Evolutionary conservation across 345 rosid species (phyloP).

Genomic region (Bruguiera parviflora): DNA sequence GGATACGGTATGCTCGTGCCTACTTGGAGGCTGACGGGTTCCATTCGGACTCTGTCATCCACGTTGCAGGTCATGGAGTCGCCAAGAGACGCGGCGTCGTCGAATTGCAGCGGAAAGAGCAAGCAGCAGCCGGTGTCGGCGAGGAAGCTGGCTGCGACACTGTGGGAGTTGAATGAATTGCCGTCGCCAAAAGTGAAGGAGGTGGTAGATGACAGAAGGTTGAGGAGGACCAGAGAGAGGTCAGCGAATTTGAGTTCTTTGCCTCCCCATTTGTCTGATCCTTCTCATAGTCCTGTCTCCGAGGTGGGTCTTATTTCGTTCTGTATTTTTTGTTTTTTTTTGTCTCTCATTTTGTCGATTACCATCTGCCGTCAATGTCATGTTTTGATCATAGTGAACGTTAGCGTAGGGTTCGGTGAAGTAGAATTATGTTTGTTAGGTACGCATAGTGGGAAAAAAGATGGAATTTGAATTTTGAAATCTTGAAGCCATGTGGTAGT

Average conservation of each 20-base stretch:
- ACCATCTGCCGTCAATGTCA: no score
- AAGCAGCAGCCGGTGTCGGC: conserved; percentile 74
- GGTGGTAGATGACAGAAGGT: conserved; percentile 38
- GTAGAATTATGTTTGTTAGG: conserved; percentile 3
- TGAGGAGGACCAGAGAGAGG: conserved; percentile 47
- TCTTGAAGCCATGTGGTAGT: conserved; percentile 2
- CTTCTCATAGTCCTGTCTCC: conserved; percentile 92
- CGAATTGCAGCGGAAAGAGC: conserved; percentile 33
- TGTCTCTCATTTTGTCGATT: no score
- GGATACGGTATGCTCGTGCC: conserved; percentile 92
- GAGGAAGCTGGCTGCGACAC: conserved; percentile 90
- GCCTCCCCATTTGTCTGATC: conserved; percentile 97
- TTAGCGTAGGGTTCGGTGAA: not conserved
- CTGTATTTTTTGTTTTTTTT: not conserved
- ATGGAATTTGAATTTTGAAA: not conserved
- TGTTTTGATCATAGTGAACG: not conserved
- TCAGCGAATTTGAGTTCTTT: conserved; percentile 69
- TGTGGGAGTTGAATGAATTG: conserved; percentile 98
- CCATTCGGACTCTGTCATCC: conserved; percentile 57
- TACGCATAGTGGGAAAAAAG: not conserved
- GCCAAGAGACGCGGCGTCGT: conserved; percentile 49
- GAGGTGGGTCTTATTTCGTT: conserved; percentile 51
- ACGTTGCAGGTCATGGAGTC: conserved; percentile 50
- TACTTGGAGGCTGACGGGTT: conserved; percentile 71
- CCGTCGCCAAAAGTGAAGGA: conserved; percentile 66